Evolutionary conservation across 2,329 filamentous ascomycete genomes (phyloP).

Genomic region (Pseudogymnoascus sp.): DNA sequence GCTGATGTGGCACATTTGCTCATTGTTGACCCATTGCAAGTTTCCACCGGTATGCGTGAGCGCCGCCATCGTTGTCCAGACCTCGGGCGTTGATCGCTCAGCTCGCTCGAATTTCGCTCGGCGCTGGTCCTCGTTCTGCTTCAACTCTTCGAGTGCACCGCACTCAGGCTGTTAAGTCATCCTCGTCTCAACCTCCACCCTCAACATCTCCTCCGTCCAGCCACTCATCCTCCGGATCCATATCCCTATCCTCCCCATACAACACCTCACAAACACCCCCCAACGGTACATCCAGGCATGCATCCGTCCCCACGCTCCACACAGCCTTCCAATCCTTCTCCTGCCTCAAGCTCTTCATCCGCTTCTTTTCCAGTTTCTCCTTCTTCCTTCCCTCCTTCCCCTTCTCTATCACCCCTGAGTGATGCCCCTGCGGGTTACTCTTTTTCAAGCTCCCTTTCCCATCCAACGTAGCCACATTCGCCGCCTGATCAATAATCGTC

Average conservation of each 20-base stretch:
- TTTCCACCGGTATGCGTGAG: background rate
- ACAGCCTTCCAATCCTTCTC: slow-evolving; percentile 64
- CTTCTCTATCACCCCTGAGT: slow-evolving; percentile 30
- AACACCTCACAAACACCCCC: slow-evolving; percentile 91
- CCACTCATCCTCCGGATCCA: slow-evolving; percentile 8
- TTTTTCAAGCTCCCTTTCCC: slow-evolving; percentile 48
- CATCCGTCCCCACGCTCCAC: slow-evolving; percentile 92
- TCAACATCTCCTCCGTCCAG: slow-evolving; percentile 13
- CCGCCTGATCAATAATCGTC: slow-evolving; percentile 85
- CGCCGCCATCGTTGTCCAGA: background rate
- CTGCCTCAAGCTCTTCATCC: slow-evolving; percentile 25
- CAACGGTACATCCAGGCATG: slow-evolving; percentile 92
- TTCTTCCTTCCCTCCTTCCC: slow-evolving; percentile 30
- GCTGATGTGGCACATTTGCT: background rate
- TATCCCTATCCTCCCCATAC: slow-evolving; percentile 57
- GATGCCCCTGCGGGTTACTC: slow-evolving; percentile 21
- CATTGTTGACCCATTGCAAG: background rate
- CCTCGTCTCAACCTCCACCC: background rate
- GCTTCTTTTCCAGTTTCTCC: slow-evolving; percentile 30
- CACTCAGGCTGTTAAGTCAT: background rate
- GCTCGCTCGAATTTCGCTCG: background rate
- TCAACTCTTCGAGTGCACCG: background rate
- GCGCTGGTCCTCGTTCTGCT: background rate
- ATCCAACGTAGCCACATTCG: slow-evolving; percentile 77
- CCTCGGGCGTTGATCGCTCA: background rate